Evolutionary conservation across 805 yeast species (phyloP).

Genomic region (Ogataea ganodermae): DNA sequence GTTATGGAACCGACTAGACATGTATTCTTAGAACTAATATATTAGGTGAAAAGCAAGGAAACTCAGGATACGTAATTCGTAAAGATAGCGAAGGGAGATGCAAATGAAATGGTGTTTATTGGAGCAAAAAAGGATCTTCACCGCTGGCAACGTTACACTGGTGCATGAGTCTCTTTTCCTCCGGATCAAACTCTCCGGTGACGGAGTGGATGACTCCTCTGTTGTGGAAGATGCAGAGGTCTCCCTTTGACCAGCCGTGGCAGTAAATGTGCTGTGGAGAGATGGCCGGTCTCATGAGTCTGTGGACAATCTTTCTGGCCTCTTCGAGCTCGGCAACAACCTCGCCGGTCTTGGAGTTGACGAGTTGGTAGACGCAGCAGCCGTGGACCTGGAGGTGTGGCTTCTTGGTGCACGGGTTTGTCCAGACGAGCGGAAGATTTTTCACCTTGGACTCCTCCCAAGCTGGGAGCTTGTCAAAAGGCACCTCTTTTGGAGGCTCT

Average conservation of each 20-base stretch:
- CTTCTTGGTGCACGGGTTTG: constrained; percentile 81
- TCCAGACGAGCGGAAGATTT: constrained; percentile 86
- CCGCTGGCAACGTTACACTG: constrained; percentile 92
- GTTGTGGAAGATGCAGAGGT: constrained; percentile 82
- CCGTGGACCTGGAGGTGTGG: constrained; percentile 89
- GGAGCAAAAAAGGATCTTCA: constrained; percentile 52
- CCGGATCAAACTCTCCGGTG: constrained; percentile 80
- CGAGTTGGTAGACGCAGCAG: constrained; percentile 73
- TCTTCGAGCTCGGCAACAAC: constrained; percentile 62
- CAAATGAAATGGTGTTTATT: constrained; percentile 4
- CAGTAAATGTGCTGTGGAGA: constrained; percentile 73
- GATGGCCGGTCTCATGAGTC: constrained; percentile 84
- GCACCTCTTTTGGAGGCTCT: constrained; percentile 57
- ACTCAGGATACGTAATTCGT: not conserved
- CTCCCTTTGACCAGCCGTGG: constrained; percentile 83
- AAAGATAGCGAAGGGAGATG: not conserved
- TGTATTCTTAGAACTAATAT: constrained; percentile 1
- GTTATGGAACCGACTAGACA: not conserved
- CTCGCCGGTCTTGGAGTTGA: constrained; percentile 56
- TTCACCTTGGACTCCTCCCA: constrained; percentile 84
- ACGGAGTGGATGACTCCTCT: constrained; percentile 92
- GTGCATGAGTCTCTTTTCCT: constrained; percentile 85
- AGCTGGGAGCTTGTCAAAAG: constrained; percentile 68
- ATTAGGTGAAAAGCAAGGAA: not conserved
- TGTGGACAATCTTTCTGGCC: constrained; percentile 73